Percentiles rank a stretch among this genome's conserved stretches.
phyloP scores from a whole-genome alignment of 306 rosid species.

The Quercus gilva region DNA sequence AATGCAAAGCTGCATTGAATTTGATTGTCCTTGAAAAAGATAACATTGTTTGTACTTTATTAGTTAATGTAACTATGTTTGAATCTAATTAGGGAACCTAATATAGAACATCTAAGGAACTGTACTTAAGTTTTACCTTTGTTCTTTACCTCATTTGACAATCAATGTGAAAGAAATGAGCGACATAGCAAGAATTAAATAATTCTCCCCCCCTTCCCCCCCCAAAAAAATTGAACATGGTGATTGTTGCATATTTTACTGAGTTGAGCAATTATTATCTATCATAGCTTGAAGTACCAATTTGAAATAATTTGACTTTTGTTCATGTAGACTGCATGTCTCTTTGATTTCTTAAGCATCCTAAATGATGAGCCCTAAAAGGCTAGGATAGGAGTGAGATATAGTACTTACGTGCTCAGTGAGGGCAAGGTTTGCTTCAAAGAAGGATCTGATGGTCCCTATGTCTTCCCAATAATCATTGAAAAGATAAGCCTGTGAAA shows the following conservation, averaged over 20 bases:
- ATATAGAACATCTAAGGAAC: no score
- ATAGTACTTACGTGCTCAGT: constrained; percentile 73
- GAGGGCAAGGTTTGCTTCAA: constrained; percentile 90
- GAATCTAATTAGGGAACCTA: no score
- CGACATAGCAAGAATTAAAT: neutral
- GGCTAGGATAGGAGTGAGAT: constrained; percentile 7
- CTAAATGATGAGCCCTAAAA: neutral
- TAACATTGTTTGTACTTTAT: no score
- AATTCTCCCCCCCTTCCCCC: neutral
- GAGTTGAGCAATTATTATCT: neutral
- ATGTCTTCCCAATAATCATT: constrained; percentile 98
- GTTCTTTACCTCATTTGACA: neutral
- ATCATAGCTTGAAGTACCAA: neutral
- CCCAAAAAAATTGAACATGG: neutral
- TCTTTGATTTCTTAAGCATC: neutral
- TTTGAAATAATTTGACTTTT: neutral
- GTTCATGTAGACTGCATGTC: neutral
- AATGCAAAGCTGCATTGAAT: no score
- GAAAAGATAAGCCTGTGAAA: constrained; percentile 86
- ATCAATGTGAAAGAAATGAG: neutral
- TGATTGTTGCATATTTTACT: neutral
- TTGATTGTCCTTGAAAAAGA: no score
- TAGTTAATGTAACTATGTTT: no score
- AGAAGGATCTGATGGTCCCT: constrained; percentile 94
- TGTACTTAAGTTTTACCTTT: no score